phyloP scores from a whole-genome alignment of 2,329 filamentous ascomycete species.

The Dendrostoma leiphaemia region DNA sequence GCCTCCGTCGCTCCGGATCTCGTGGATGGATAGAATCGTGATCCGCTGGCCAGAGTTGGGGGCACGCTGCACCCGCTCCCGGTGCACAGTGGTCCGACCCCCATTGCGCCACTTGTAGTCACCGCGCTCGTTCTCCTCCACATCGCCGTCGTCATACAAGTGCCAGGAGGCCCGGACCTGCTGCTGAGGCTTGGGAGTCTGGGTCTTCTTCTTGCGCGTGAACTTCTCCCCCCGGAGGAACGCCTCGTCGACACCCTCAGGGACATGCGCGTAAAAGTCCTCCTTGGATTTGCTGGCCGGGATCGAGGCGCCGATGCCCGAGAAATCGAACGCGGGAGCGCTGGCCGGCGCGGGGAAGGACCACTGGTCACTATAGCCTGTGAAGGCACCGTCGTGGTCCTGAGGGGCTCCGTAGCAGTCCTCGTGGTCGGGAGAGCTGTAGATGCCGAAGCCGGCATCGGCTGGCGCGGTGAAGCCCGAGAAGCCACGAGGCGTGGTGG shows the following conservation, averaged over 20 bases:
- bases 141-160: slow-evolving; percentile 16
- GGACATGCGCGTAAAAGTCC: slow-evolving; percentile 2
- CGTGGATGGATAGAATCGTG: slow-evolving; percentile 14
- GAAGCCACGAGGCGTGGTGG: slow-evolving; percentile 6
- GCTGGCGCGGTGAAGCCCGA: neutral
- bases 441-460: neutral
- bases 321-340: slow-evolving; percentile 10
- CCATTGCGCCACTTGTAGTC: slow-evolving; percentile 6
- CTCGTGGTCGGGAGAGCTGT: neutral
- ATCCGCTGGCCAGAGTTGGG: slow-evolving; percentile 2
- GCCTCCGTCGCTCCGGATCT: slow-evolving; percentile 13
- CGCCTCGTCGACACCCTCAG: neutral
- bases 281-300: neutral
- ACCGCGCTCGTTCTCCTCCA: neutral
- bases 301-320: neutral
- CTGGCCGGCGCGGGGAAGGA: neutral
- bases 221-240: neutral
- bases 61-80: neutral
- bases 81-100: slow-evolving; percentile 15
- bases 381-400: neutral
- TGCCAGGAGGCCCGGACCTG: slow-evolving; percentile 5
- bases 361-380: neutral
- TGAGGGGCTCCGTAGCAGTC: neutral
- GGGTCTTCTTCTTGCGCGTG: neutral
- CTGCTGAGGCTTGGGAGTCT: neutral